Evolutionary conservation across 768 basidiomycete species (phyloP), one percentile per base, ranked within the genome.

Genomic region (Lactifluus hygrophoroides): DNA sequence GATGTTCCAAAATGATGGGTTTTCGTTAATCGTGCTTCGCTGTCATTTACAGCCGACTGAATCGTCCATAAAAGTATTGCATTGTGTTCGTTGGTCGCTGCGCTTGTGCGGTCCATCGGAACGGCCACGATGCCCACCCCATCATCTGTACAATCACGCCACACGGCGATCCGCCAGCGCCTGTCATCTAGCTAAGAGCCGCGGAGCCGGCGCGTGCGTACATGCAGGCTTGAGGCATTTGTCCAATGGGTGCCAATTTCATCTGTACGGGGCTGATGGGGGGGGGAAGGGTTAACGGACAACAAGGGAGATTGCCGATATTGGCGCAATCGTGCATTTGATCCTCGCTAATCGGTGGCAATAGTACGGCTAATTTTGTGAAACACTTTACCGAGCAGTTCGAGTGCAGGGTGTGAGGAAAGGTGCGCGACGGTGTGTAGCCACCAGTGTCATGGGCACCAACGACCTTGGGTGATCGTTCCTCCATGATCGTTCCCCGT

Each of bases 131-230:
- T 58, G 50, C 51, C 50, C 44, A 40, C 42, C 14, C 21, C 44
- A 58, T 47, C 51, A 52, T 52, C 51, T 40, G 50, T 21, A 14
- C 57, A 58, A 58, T 58, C 57, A 51, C 57, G 57, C 57, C 57
- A 52, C 57, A 52, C 57, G 57, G 57, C 57, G 51, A 58, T 58
- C 57, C 57, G 10, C 34, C 57, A 46, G 44, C 57, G 57, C 21
- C 51, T 52, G 50, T 51, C 10, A 32, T 34, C 34, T 45, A n/a
- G 16, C 23, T 37, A n/a, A 51, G 34, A 57, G 44, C 57, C 57
- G 44, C 57, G 43, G 51, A 40, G 51, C 13, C 51, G 51, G 57
- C 28, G 50, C 50, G 13, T 25, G 11, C n/a, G 50, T 27, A 37
- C 43, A 17, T 16, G 25, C 25, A 14, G n/a, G 10, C 10, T 30